Base-by-base conservation (phyloP, 2,329 filamentous ascomycete species). In the Tolypocladium nubicola region DNA sequence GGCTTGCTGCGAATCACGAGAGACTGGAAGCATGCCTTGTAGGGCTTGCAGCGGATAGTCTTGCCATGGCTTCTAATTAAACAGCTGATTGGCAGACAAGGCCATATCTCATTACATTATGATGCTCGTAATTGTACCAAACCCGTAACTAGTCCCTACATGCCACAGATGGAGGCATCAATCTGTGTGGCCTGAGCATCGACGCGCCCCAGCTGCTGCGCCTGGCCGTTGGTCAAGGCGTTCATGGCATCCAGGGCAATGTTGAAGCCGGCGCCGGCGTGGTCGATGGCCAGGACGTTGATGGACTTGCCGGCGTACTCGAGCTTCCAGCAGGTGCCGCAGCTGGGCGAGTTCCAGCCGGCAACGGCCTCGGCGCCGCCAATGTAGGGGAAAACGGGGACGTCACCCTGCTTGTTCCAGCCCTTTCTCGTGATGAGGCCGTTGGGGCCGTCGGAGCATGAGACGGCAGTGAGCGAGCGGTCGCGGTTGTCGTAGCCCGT, bases 391-490 rank as follows among this genome's bases (percentile, higher is more conserved):
- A 81, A 84, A 35, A 62, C 60, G 19, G 75, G 74, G 62, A 83
- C 69, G 37, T 76, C 65, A 56, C 76, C 76, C 70, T 84, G 80
- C 1, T 72, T 82, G 55, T 72, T 67, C 81, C 81, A 88, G 64
- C 76, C 75, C 73, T 83, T 83, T 65, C 76, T 79, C 64, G 79
- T 83, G 61, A 82, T 81, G 60, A 90, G 78, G 58, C 87, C 87
- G 71, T 89, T 86, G 60, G 61, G 52, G 56, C 87, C 87, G 66
- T 89, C 83, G 38, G 83, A 87, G 79, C 87, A 90, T 60, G 84
- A 69, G 53, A 90, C 78, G 8, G 66, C 69, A 39, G 72, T 76
- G 58, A 92, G 69, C 49, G 80, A 76, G 58, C 83, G 79, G 59
- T 62, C 62, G 49, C 68, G 68, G 61, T 86, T 74, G 67, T 92